Conservation (phyloP, 129 eudicot genomes). For the Saussurea involucrata region DNA sequence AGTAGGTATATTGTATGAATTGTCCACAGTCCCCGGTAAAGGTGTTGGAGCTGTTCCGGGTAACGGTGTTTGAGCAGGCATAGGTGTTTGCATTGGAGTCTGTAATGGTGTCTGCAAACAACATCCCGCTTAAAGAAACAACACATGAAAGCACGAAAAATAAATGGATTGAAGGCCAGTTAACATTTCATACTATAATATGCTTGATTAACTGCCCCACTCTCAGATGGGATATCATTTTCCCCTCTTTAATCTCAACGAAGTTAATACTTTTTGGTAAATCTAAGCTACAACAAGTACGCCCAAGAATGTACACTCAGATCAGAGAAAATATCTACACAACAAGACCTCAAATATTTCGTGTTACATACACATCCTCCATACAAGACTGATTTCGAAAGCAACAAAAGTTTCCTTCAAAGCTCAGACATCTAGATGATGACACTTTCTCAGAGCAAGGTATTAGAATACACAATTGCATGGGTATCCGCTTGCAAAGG, state of each 20-base stretch:
- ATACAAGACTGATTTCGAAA: neutral
- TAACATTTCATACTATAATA: neutral
- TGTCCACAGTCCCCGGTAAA: conserved; percentile 64
- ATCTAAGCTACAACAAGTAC: neutral
- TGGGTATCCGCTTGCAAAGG: neutral
- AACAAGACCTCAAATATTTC: neutral
- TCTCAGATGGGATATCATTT: neutral
- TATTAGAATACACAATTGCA: conserved; percentile 2
- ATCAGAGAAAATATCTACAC: neutral
- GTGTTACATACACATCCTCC: neutral
- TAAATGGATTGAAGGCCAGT: neutral
- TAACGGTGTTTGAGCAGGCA: conserved; percentile 83
- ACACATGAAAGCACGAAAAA: neutral
- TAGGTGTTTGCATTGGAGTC: conserved; percentile 72
- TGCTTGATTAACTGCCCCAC: neutral
- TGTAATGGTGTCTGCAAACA: conserved; percentile 60
- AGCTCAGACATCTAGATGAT: neutral
- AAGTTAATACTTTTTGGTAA: neutral
- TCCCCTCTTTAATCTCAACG: conserved; percentile 6
- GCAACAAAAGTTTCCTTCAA: neutral
- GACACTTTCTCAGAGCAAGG: neutral
- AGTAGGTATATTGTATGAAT: conserved; percentile 81
- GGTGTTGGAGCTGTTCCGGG: conserved; percentile 81
- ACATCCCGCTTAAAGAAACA: neutral
- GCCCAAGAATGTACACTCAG: neutral